These are phyloP conservation scores for Phytophthora vignae DNA, from an alignment of 352 stramenopile genomes.

Conservation along the genomic window DNA sequence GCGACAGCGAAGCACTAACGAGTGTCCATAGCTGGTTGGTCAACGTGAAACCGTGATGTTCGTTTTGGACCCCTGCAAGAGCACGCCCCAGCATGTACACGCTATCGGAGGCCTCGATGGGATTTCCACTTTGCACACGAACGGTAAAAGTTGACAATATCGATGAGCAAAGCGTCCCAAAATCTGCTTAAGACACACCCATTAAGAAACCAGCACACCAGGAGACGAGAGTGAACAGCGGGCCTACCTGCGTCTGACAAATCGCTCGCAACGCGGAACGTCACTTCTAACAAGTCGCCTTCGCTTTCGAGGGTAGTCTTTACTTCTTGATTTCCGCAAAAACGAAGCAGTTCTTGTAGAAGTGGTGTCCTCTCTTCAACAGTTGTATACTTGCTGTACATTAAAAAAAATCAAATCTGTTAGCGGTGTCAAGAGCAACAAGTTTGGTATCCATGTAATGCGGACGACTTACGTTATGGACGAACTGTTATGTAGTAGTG, in stretches of 20 bases:
- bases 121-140: constrained; percentile 40
- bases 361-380: constrained; percentile 57
- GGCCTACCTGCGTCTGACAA: constrained; percentile 56
- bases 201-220: constrained; percentile 9
- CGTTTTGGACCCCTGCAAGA: constrained; percentile 54
- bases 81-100: constrained; percentile 64
- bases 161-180: constrained; percentile 58
- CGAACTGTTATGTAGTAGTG: constrained; percentile 57
- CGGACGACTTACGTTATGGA: constrained; percentile 54
- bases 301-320: constrained; percentile 30
- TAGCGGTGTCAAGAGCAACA: not conserved
- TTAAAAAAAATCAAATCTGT: not conserved
- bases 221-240: not conserved
- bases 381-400: constrained; percentile 68
- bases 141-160: constrained; percentile 46
- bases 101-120: constrained; percentile 34
- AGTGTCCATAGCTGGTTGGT: constrained; percentile 64
- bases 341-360: constrained; percentile 41
- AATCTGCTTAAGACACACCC: constrained; percentile 42
- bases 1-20: constrained; percentile 41
- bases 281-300: constrained; percentile 72
- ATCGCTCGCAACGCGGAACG: constrained; percentile 58
- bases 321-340: constrained; percentile 25
- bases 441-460: not conserved
- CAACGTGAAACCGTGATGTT: constrained; percentile 37